Percentiles rank a stretch among this genome's conserved stretches.
These are phyloP conservation scores for barley (Hordeum vulgare) DNA, from an alignment of 176 grass and related monocot genomes.

Conservation along the genomic window DNA sequence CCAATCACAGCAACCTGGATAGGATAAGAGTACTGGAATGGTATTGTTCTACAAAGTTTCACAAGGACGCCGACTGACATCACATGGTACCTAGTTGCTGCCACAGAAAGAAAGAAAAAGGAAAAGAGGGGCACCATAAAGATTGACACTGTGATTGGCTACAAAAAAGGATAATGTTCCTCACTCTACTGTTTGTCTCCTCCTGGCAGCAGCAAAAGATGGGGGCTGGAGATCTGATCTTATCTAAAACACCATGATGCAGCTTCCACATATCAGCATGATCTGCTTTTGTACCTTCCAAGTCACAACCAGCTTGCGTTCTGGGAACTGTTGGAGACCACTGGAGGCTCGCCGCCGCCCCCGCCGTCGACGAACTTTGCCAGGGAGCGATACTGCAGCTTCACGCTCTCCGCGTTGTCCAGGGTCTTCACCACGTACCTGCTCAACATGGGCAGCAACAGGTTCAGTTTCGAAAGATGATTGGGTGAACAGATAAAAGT, in stretches of 20 bases:
- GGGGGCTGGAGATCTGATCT: background rate
- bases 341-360: background rate
- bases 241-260: background rate
- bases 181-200: background rate
- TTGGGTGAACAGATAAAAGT: background rate
- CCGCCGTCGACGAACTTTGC: slow-evolving; percentile 31
- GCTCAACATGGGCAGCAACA: background rate
- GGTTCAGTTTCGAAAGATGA: background rate
- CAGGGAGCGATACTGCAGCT: slow-evolving; percentile 61
- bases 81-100: background rate
- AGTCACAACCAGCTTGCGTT: slow-evolving; percentile 39
- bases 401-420: slow-evolving; percentile 79
- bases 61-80: background rate
- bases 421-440: slow-evolving; percentile 91
- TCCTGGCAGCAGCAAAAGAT: background rate
- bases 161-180: background rate
- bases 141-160: background rate
- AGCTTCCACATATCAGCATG: background rate
- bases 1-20: background rate
- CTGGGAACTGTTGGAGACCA: slow-evolving; percentile 17
- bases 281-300: slow-evolving; percentile 21
- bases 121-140: background rate
- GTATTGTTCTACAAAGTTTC: background rate
- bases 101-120: background rate
- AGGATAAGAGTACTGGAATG: background rate